phyloP scores from a whole-genome alignment of 1,139 yeast genomes.

The Candida pseudoviswanathii region DNA sequence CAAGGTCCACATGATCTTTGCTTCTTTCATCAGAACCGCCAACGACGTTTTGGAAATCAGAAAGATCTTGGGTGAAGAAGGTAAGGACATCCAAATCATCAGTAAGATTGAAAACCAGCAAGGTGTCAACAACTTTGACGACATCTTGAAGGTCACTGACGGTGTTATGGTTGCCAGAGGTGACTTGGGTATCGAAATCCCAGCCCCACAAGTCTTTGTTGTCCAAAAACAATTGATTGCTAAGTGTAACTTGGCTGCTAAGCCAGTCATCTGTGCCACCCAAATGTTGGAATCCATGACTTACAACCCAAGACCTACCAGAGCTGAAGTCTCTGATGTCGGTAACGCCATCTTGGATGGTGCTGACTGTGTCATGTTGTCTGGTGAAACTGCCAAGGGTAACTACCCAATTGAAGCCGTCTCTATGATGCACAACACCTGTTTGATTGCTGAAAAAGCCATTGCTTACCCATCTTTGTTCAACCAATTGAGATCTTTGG shows the following conservation, averaged over 20 bases:
- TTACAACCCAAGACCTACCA: slow-evolving; percentile 99
- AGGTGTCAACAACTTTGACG: slow-evolving; percentile 99
- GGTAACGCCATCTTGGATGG: slow-evolving; percentile 99
- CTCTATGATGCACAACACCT: slow-evolving; percentile 97
- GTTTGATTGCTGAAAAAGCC: slow-evolving; percentile 95
- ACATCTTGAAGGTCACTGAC: slow-evolving; percentile 89
- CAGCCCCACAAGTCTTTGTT: slow-evolving; percentile 97
- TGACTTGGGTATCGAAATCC: slow-evolving; percentile 99
- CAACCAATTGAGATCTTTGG: slow-evolving; percentile 86
- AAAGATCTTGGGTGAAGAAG: slow-evolving; percentile 94
- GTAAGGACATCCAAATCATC: slow-evolving; percentile 92
- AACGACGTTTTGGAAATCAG: slow-evolving; percentile 88
- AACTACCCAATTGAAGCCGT: slow-evolving; percentile 97
- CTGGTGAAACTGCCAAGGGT: slow-evolving; percentile 99
- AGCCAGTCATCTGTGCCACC: slow-evolving; percentile 99
- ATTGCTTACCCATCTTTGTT: slow-evolving; percentile 86
- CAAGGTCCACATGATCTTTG: slow-evolving; percentile 96
- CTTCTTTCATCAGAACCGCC: slow-evolving; percentile 96
- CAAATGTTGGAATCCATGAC: slow-evolving; percentile 99
- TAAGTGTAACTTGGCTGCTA: slow-evolving; percentile 98
- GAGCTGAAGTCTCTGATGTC: slow-evolving; percentile 99
- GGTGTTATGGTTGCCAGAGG: slow-evolving; percentile 99
- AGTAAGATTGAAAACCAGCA: slow-evolving; percentile 99
- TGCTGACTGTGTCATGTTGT: slow-evolving; percentile 99
- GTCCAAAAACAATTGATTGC: slow-evolving; percentile 99